phyloP scores from a whole-genome alignment of 768 basidiomycete genomes.

The Termitomyces sp. region DNA sequence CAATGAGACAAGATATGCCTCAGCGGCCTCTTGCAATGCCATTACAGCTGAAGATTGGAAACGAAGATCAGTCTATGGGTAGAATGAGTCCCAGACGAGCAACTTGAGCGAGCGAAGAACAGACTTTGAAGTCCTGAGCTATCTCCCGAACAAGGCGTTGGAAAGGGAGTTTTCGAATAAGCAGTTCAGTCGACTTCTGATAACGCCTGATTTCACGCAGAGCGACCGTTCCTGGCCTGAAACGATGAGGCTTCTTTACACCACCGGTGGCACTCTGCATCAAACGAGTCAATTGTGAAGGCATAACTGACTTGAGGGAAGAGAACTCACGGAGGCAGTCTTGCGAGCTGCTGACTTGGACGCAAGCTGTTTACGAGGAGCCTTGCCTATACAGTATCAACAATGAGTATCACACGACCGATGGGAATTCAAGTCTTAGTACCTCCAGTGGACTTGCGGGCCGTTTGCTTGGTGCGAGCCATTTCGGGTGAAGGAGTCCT shows the following conservation, averaged over 20 bases:
- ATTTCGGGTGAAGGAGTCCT: conserved; percentile 26
- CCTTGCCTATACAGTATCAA: conserved; percentile 35
- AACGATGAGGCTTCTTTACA: conserved; percentile 81
- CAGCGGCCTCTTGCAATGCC: conserved; percentile 62
- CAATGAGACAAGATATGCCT: conserved; percentile 69
- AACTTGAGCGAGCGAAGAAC: conserved; percentile 7
- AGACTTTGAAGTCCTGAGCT: conserved; percentile 74
- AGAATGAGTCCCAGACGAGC: background rate
- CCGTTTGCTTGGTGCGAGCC: conserved; percentile 75
- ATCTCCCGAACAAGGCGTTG: conserved; percentile 76
- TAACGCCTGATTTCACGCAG: conserved; percentile 68
- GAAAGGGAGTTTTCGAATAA: conserved; percentile 64
- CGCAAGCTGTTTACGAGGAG: conserved; percentile 56
- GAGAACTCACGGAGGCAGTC: conserved; percentile 36
- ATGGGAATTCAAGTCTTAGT: conserved; percentile 2
- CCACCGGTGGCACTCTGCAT: conserved; percentile 46
- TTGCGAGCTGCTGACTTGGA: conserved; percentile 56
- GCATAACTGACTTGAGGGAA: background rate
- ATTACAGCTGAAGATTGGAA: conserved; percentile 70
- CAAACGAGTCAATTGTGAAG: background rate
- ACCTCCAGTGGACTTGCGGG: conserved; percentile 76
- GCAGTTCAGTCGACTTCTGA: conserved; percentile 58
- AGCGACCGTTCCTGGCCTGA: conserved; percentile 75
- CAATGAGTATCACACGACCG: background rate
- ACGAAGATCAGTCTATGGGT: conserved; percentile 57